Evolutionary conservation across 2,329 filamentous ascomycete species (phyloP), one percentile per base, ranked within the genome.

Genomic region (Zasmidium cellare): DNA sequence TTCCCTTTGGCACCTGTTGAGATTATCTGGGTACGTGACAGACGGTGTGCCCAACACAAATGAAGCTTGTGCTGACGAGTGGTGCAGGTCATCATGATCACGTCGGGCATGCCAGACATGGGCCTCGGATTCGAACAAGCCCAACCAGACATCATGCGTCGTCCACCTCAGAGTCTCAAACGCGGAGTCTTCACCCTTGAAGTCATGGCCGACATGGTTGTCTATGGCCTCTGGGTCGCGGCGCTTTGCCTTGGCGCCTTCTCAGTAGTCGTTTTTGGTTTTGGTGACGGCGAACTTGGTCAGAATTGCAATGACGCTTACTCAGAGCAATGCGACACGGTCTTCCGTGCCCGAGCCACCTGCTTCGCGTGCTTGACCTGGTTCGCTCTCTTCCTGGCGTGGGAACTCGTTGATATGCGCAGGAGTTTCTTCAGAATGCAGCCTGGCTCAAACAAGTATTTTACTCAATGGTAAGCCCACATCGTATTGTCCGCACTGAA

Each of bases 81-180:
- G 96, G 53, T 74, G 73, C 75, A 58, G 91, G 91, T 96, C 73
- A 96, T 96, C 75, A 93, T 96, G 89, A 84, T 94, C 55, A 96
- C 92, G 0, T 93, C 90, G 44, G 90, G 88, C 7, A 86, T 94
- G 73, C 91, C 91, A 1, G 92, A 92, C 58, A 94, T 96, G 78
- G 92, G 91, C 46, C 84, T 96, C 1, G 91, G 91, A 19, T 88
- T 91, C 65, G 91, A 96, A 73, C 77, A 82, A 46, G 90, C 90
- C 0, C 84, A 87, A 0, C 81, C 84, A 1, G 89, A 93, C 69
- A 87, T 96, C 60, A 91, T 96, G 84, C 78, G 82, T 62, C 87
- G 91, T 53, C 90, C 90, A 9, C 92, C 92, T 0, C 90, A 93
- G 63, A 82, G 87, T 74, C 74, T 87, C 12, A 76, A 79, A 46